Conservation (phyloP, 2,329 filamentous ascomycete species). For the Arthrobotrys pseudoclavata region DNA sequence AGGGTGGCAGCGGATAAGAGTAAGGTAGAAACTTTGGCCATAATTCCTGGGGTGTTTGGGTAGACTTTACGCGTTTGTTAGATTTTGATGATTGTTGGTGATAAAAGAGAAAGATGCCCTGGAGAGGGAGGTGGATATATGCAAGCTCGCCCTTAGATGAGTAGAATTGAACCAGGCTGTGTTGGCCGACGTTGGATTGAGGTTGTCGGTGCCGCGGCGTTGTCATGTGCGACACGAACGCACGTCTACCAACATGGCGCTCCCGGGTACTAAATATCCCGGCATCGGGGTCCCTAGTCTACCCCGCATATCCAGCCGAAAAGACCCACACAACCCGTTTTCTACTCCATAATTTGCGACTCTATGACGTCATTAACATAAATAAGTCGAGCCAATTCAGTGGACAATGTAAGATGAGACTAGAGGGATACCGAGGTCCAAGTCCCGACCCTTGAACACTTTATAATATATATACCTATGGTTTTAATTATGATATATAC, state of each 20-base stretch:
- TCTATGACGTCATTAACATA: not conserved
- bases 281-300: not conserved
- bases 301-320: slow-evolving; percentile 4
- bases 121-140: not conserved
- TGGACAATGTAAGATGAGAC: not conserved
- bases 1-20: slow-evolving; percentile 40
- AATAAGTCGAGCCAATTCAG: not conserved
- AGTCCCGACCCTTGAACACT: too few relatives aligned
- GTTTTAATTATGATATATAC: not conserved
- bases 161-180: not conserved
- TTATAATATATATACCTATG: too few relatives aligned
- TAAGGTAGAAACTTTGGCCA: slow-evolving; percentile 44
- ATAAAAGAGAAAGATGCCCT: not conserved
- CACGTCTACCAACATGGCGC: slow-evolving; percentile 1
- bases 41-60: not conserved
- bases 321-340: not conserved
- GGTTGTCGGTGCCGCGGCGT: slow-evolving; percentile 8
- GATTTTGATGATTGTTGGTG: not conserved
- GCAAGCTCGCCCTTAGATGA: not conserved
- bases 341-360: not conserved
- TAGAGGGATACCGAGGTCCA: not conserved
- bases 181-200: slow-evolving; percentile 28
- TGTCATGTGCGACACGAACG: slow-evolving; percentile 21
- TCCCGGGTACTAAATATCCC: not conserved
- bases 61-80: not conserved